Evolutionary conservation across 2,329 filamentous ascomycete genomes (phyloP), one percentile per base, ranked within the genome.

Genomic region (Fusarium nodosum): DNA sequence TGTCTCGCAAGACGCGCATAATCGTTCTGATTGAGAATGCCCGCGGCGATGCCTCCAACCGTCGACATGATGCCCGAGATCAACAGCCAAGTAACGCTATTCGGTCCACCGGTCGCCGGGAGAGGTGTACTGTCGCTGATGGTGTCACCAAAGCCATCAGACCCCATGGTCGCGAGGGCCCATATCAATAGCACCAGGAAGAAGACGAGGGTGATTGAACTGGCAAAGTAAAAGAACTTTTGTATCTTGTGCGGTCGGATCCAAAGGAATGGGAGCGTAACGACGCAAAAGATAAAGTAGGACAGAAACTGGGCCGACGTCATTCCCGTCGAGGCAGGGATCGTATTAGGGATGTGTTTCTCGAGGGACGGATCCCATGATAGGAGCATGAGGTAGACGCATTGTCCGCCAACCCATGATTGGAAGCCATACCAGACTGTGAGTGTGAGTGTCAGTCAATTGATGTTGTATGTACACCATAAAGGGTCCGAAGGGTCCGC

Each of bases 331-430:
- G 74, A 75, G 2, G 66, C 72, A 7, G 82, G 78, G 50, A 84
- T 80, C 39, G 72, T 76, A 68, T 83, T 83, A 16, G 77, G 79
- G 44, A 85, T 79, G 62, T 80, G 80, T 1, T 77, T 50, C 56
- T 83, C 82, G 34, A 83, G 76, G 10, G 76, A 75, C 13, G 82
- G 82, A 68, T 82, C 81, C 72, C 82, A 81, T 3, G 83, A 82
- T 13, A 81, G 79, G 7, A 85, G 76, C 52, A 82, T 82, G 45
- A 84, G 76, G 52, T 84, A 82, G 56, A 83, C 66, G 50, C 82
- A 84, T 69, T 82, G 77, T 4, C 82, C 82, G 15, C 83, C 83
- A 41, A 83, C 79, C 80, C 82, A 84, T 7, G 82, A 79, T 53
- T 83, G 82, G 59, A 84, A 82, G 18, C 78, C 81, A 54, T 82